Base-by-base conservation (phyloP, 78 protist species). In the Dictyostelium firmibasis region DNA sequence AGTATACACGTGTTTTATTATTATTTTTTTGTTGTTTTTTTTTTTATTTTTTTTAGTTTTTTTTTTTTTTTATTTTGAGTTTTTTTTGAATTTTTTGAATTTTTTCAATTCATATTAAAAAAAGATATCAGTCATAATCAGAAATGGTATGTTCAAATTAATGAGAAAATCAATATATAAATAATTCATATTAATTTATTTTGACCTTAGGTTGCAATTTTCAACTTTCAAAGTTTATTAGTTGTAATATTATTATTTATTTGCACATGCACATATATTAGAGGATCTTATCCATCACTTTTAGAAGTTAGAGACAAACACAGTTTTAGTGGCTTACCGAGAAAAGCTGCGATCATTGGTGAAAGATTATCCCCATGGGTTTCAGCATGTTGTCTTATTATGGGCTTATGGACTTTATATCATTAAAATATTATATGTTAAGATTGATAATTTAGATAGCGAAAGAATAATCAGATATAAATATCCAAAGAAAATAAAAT, bases 341-440 rank as follows among this genome's bases (percentile, higher is more conserved):
- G 97, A 96, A 96, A 96, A 84, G 89, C 92, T 11, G 97, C 97
- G 27, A 87, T 97, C 11, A 84, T 96, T 11, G 97, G 97, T 41
- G 97, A 96, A 75, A 72, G 97, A 70, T 25, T 96, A 53, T 91
- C 97, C 33, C 97, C 97, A 43, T 84, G 86, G 97, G 97, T 96
- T 23, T 82, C 97, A 16, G 41, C 88, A 11, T 77, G 91, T 18
- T 96, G 97, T 94, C 62, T 96, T 11, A 38, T 72, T 29, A 85
- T 96, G 97, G 97, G 97, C 16, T 44, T 88, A 53, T 47, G 33
- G 29, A 41, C 82, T 5, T 86, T 92, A 77, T 92, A 84, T 44
- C 6, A 70, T 69, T 29, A 70, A 70, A 70, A 70, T 10, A 8
- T 27, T 10, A 67, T 64, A 64, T 38, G 43, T 38, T 38, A 4